These are phyloP conservation scores for Cardiosporidium cionae DNA, from an alignment of 169 alveolate species.

Conservation along the genomic window DNA sequence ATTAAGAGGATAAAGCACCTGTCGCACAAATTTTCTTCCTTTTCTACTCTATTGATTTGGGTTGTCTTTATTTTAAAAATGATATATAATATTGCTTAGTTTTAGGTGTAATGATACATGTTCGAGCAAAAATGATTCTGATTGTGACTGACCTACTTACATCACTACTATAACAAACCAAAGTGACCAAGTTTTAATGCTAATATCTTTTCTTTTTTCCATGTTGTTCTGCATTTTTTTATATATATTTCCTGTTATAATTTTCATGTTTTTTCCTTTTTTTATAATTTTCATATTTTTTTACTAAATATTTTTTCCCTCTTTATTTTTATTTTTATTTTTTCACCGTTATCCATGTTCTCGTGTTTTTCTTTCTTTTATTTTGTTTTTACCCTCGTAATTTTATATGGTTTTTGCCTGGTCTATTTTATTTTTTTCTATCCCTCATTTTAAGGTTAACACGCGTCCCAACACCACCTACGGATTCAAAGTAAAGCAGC, in stretches of 20 bases:
- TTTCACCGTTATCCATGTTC: not conserved
- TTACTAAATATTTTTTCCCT: not conserved
- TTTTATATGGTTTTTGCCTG: not conserved
- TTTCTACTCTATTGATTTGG: too few species aligned
- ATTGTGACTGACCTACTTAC: too few species aligned
- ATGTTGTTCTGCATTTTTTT: not conserved
- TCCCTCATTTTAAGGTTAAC: not conserved
- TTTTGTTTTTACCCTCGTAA: not conserved
- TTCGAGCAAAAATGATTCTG: too few species aligned
- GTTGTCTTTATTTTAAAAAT: too few species aligned
- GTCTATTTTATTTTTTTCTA: not conserved
- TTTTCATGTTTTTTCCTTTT: not conserved
- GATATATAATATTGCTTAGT: too few species aligned
- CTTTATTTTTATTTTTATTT: not conserved
- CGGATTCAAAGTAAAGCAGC: slow-evolving; percentile 69
- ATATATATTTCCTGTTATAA: not conserved
- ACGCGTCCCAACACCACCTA: slow-evolving; percentile 13
- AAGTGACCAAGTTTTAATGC: too few species aligned
- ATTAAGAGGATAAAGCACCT: too few species aligned
- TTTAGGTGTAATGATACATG: too few species aligned
- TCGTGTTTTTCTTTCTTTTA: not conserved
- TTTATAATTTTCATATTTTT: not conserved
- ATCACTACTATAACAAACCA: too few species aligned
- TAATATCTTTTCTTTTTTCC: not conserved
- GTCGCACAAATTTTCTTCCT: too few species aligned